Evolutionary conservation across 345 rosid genomes (phyloP).

Genomic region (Arabis hirsuta): DNA sequence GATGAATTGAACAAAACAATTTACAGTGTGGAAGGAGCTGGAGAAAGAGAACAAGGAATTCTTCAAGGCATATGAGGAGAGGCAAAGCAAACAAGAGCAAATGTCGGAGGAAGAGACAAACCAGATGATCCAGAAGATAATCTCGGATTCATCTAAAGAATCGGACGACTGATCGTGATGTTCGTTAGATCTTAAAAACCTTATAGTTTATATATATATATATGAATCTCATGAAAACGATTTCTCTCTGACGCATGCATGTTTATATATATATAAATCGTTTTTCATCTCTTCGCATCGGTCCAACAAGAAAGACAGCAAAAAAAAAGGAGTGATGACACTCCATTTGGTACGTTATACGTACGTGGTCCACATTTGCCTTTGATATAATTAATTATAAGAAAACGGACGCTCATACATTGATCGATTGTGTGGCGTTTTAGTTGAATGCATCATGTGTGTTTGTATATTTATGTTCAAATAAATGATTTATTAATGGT

Average conservation of each 20-base stretch:
- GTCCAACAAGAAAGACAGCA: slow-evolving; percentile 43
- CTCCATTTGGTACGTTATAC: slow-evolving; percentile 39
- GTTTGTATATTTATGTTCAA: neutral
- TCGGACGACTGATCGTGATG: slow-evolving; percentile 47
- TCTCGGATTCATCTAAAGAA: slow-evolving; percentile 61
- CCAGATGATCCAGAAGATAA: slow-evolving; percentile 74
- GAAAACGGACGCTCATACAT: slow-evolving; percentile 31
- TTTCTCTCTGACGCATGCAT: slow-evolving; percentile 42
- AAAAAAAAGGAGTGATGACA: slow-evolving; percentile 36
- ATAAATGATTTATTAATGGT: slow-evolving; percentile 17
- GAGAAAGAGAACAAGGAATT: slow-evolving; percentile 94
- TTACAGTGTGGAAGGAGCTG: slow-evolving; percentile 83
- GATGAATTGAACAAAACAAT: neutral
- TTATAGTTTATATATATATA: slow-evolving; percentile 14
- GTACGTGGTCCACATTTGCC: slow-evolving; percentile 44
- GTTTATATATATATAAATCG: slow-evolving; percentile 28
- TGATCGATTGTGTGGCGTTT: slow-evolving; percentile 23
- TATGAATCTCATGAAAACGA: slow-evolving; percentile 42
- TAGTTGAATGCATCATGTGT: slow-evolving; percentile 16
- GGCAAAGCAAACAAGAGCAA: slow-evolving; percentile 63
- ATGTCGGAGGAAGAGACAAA: slow-evolving; percentile 91
- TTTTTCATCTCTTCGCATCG: slow-evolving; percentile 29
- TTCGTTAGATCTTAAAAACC: slow-evolving; percentile 31
- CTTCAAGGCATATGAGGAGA: slow-evolving; percentile 70
- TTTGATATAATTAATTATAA: slow-evolving; percentile 12